Evolutionary conservation across 1,139 yeast genomes (phyloP).

Genomic region (Kurtzmaniella quercitrusa): DNA sequence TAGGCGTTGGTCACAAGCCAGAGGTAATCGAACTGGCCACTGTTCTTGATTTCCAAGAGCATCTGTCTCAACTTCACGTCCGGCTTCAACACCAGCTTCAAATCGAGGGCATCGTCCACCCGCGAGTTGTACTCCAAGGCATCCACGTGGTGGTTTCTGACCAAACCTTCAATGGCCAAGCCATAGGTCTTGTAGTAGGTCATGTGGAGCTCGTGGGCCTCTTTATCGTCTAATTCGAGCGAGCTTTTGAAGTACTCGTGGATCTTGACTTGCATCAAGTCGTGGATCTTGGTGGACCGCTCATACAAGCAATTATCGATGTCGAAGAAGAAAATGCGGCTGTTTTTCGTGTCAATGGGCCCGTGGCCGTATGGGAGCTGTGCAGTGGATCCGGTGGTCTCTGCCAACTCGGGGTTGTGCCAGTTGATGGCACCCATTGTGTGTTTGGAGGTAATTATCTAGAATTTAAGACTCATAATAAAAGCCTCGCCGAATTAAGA

Average conservation of each 20-base stretch:
- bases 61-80: slow-evolving; percentile 49
- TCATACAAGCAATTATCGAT: slow-evolving; percentile 87
- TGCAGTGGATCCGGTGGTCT: slow-evolving; percentile 31
- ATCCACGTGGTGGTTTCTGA: slow-evolving; percentile 74
- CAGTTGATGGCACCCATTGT: slow-evolving; percentile 5
- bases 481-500: neutral
- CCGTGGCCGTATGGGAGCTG: slow-evolving; percentile 43
- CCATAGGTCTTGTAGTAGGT: slow-evolving; percentile 85
- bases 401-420: slow-evolving; percentile 10
- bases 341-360: slow-evolving; percentile 37
- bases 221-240: slow-evolving; percentile 60
- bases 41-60: slow-evolving; percentile 41
- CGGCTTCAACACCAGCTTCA: slow-evolving; percentile 68
- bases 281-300: slow-evolving; percentile 71
- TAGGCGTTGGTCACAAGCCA: slow-evolving; percentile 97
- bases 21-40: slow-evolving; percentile 32
- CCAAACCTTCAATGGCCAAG: slow-evolving; percentile 87
- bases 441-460: no score
- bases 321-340: slow-evolving; percentile 74
- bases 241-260: slow-evolving; percentile 72
- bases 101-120: slow-evolving; percentile 90
- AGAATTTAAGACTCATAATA: neutral
- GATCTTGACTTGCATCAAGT: slow-evolving; percentile 81
- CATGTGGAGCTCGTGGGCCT: slow-evolving; percentile 69
- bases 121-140: slow-evolving; percentile 83